A percentile compares a stretch with the other conserved stretches of the same genome.
These are phyloP conservation scores for Mycena leptocephala DNA, from an alignment of 768 basidiomycete genomes.

Conservation along the genomic window DNA sequence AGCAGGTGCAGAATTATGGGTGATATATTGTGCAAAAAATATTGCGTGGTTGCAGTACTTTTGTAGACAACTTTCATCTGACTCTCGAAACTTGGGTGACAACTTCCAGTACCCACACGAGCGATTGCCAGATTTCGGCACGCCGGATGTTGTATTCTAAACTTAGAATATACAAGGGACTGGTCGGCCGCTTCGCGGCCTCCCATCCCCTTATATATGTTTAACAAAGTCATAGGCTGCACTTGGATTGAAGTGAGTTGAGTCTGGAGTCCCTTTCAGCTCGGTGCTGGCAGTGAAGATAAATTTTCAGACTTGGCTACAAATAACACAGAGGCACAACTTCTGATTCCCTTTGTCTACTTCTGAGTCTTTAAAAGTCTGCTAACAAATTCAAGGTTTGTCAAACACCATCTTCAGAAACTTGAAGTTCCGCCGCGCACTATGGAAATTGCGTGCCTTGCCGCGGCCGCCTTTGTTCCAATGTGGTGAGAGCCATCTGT, in stretches of 20 bases:
- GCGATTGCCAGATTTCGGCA: too few relatives aligned
- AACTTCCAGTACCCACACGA: too few relatives aligned
- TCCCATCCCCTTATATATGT: neutral
- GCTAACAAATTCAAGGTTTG: neutral
- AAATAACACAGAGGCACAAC: neutral
- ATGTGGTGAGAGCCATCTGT: neutral
- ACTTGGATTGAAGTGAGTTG: neutral
- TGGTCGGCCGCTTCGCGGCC: neutral
- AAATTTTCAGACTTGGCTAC: neutral
- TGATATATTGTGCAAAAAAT: too few relatives aligned
- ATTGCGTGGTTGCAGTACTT: too few relatives aligned
- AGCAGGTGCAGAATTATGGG: too few relatives aligned
- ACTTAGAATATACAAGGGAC: neutral
- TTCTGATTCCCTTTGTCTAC: neutral
- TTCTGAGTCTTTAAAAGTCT: neutral
- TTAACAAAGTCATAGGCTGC: too few relatives aligned
- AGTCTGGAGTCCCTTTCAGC: neutral
- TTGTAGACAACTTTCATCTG: too few relatives aligned
- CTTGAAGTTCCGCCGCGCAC: neutral
- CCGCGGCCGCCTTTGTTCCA: neutral
- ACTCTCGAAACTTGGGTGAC: too few relatives aligned
- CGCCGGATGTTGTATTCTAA: too few relatives aligned
- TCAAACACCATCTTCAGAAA: neutral
- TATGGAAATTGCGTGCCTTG: too few relatives aligned
- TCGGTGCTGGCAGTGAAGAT: neutral